Conservation (phyloP, 2,329 filamentous ascomycete genomes). For the Monosporascus sp. region DNA sequence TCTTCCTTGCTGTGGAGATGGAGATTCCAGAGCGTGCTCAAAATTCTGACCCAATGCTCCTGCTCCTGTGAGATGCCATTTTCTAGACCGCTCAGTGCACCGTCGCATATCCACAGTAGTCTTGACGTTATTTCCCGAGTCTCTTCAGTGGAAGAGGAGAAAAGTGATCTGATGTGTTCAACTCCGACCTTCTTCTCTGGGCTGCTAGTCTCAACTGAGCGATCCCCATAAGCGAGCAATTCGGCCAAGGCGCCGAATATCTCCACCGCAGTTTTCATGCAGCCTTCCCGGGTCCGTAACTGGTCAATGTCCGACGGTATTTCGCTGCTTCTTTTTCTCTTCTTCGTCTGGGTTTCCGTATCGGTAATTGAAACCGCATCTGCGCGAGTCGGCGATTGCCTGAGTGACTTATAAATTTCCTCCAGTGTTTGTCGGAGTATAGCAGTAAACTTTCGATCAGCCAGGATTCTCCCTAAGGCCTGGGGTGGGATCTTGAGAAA, state of each 20-base stretch:
- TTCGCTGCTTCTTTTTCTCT: constrained; percentile 37
- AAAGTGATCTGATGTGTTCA: constrained; percentile 54
- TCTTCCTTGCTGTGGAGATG: constrained; percentile 47
- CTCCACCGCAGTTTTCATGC: constrained; percentile 41
- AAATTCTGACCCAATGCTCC: constrained; percentile 42
- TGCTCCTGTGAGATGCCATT: constrained; percentile 31
- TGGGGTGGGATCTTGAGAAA: constrained; percentile 63
- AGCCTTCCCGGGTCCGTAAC: constrained; percentile 34
- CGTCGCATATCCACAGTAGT: constrained; percentile 40
- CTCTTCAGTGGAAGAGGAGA: constrained; percentile 44
- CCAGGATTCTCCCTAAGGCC: constrained; percentile 65
- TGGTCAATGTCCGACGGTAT: constrained; percentile 34
- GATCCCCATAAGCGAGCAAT: constrained; percentile 41
- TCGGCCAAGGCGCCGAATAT: constrained; percentile 42
- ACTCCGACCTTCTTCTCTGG: constrained; percentile 46
- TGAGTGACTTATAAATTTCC: constrained; percentile 41
- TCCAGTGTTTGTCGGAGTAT: constrained; percentile 62
- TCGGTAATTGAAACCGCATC: constrained; percentile 12
- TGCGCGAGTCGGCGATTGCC: constrained; percentile 5
- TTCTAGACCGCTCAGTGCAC: constrained; percentile 28
- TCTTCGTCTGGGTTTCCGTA: constrained; percentile 22
- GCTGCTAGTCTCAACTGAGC: constrained; percentile 20
- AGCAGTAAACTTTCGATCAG: constrained; percentile 61
- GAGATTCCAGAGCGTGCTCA: constrained; percentile 46
- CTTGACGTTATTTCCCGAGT: constrained; percentile 40